These are phyloP conservation scores for Aspergillus coremiiformis DNA, from an alignment of 495 filamentous ascomycete species.

Conservation along the genomic window DNA sequence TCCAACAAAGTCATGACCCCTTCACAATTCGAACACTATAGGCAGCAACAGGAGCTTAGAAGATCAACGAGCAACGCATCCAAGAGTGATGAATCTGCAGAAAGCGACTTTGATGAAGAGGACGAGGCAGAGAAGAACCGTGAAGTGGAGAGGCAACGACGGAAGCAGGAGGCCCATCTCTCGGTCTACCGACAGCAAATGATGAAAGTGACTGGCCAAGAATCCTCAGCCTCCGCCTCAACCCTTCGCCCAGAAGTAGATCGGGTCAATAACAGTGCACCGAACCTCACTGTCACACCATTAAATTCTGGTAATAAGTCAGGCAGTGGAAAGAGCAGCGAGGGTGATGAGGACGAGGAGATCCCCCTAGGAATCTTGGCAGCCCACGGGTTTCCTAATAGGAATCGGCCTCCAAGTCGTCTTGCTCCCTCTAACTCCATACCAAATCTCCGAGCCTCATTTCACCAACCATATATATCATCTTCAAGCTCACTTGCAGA, in stretches of 20 bases:
- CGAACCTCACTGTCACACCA: constrained; percentile 31
- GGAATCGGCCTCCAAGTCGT: constrained; percentile 68
- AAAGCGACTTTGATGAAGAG: constrained; percentile 68
- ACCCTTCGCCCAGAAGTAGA: constrained; percentile 34
- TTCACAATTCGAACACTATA: constrained; percentile 78
- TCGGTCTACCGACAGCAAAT: constrained; percentile 89
- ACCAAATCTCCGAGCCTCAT: constrained; percentile 41
- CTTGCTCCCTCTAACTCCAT: constrained; percentile 57
- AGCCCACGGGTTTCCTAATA: constrained; percentile 87
- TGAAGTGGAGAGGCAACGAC: constrained; percentile 64
- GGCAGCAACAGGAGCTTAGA: constrained; percentile 66
- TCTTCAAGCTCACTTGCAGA: constrained; percentile 41
- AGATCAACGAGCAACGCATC: constrained; percentile 44
- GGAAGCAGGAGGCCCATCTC: constrained; percentile 87
- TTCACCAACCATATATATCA: constrained; percentile 27
- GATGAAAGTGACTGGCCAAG: constrained; percentile 90
- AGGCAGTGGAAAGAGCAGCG: constrained; percentile 41
- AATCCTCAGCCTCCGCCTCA: constrained; percentile 40
- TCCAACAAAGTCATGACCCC: constrained; percentile 80
- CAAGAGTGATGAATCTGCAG: constrained; percentile 42
- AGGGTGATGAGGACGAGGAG: constrained; percentile 76
- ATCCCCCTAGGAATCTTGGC: constrained; percentile 81
- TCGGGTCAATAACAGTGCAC: constrained; percentile 38
- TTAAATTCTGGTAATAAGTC: constrained; percentile 33
- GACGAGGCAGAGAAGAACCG: constrained; percentile 72